These are phyloP conservation scores for Cinnamomum chago DNA, from an alignment of 164 flowering plant genomes.

Conservation along the genomic window DNA sequence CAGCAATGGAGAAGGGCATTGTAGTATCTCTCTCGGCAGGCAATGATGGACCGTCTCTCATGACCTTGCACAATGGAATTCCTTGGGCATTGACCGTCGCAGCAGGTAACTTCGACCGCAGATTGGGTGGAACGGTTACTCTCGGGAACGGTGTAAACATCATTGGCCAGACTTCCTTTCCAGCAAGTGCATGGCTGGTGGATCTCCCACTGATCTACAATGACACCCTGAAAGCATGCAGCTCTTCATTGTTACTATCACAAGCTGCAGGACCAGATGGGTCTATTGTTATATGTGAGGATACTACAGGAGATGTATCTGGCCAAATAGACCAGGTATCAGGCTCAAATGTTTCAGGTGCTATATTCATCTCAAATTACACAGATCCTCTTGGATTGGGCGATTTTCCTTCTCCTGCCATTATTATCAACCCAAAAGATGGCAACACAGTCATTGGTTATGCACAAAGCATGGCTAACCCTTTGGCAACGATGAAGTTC, in stretches of 20 bases:
- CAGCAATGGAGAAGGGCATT: slow-evolving; percentile 40
- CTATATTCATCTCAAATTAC: slow-evolving; percentile 36
- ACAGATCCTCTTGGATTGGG: background rate
- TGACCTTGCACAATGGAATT: slow-evolving; percentile 31
- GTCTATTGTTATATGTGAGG: slow-evolving; percentile 18
- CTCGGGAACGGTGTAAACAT: slow-evolving; percentile 8
- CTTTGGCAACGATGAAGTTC: slow-evolving; percentile 30
- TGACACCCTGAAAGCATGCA: slow-evolving; percentile 12
- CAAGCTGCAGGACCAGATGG: background rate
- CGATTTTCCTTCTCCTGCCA: slow-evolving; percentile 19
- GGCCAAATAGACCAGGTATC: slow-evolving; percentile 25
- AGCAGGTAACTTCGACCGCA: slow-evolving; percentile 32
- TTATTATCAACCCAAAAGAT: slow-evolving; percentile 17
- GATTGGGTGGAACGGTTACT: slow-evolving; percentile 16
- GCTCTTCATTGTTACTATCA: background rate
- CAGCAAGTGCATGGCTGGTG: slow-evolving; percentile 4
- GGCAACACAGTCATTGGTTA: slow-evolving; percentile 24
- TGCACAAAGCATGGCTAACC: slow-evolving; percentile 9
- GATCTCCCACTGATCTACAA: slow-evolving; percentile 6
- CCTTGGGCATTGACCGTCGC: slow-evolving; percentile 49
- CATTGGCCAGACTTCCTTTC: slow-evolving; percentile 17
- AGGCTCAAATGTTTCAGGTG: slow-evolving; percentile 32
- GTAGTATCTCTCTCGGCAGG: slow-evolving; percentile 40
- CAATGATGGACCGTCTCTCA: slow-evolving; percentile 23
- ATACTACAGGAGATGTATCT: background rate